phyloP scores from a whole-genome alignment of 176 grass and related monocot genomes.

The Carex parvula region DNA sequence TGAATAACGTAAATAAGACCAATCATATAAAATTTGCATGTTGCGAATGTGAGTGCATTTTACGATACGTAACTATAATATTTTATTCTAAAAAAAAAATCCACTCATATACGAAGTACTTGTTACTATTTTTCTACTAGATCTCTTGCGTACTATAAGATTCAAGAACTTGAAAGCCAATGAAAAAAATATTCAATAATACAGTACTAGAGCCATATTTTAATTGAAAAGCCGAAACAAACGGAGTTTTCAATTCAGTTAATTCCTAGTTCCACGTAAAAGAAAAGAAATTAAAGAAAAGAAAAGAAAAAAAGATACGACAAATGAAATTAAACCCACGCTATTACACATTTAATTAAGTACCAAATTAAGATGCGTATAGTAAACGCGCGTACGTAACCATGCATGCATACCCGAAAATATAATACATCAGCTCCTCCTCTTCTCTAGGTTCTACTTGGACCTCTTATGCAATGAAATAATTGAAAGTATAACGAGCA shows the following conservation, averaged over 20 bases:
- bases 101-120: too few species aligned
- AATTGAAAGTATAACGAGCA: conserved; percentile 54
- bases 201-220: too few species aligned
- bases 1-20: too few species aligned
- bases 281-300: too few species aligned
- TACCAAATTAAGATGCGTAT: not conserved
- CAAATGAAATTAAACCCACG: not conserved
- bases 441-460: conserved; percentile 27
- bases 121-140: too few species aligned
- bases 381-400: not conserved
- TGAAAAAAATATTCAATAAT: not conserved
- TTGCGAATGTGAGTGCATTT: too few species aligned
- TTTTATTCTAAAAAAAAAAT: too few species aligned
- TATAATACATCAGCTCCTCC: not conserved
- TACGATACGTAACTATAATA: too few species aligned
- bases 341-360: not conserved
- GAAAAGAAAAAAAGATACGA: not conserved
- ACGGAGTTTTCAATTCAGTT: not conserved
- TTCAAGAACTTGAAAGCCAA: too few species aligned
- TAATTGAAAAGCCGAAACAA: not conserved
- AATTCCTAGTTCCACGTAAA: not conserved
- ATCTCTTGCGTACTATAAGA: too few species aligned
- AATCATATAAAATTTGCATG: too few species aligned
- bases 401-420: not conserved
- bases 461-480: conserved; percentile 57